phyloP scores from a whole-genome alignment of 2,329 filamentous ascomycete species.

The Aspergillus sp. region DNA sequence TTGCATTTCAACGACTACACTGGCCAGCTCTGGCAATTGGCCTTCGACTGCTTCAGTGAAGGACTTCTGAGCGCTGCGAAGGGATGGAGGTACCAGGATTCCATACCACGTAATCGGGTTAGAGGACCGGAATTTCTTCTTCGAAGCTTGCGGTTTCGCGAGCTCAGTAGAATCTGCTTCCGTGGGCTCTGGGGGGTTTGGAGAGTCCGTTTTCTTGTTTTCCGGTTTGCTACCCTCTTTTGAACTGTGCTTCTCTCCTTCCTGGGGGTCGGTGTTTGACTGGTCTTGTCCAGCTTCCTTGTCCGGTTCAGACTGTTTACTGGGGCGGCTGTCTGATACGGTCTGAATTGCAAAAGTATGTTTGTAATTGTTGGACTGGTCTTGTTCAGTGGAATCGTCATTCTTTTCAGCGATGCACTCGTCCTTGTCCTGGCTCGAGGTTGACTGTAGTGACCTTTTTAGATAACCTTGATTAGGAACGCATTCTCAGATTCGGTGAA shows the following conservation, averaged over 20 bases:
- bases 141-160: constrained; percentile 10
- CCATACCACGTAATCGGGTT: constrained; percentile 48
- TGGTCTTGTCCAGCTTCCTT: neutral
- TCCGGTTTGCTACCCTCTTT: neutral
- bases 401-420: neutral
- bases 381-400: neutral
- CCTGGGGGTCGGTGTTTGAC: neutral
- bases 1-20: constrained; percentile 35
- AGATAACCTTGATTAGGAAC: neutral
- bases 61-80: constrained; percentile 40
- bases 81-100: constrained; percentile 40
- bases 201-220: neutral
- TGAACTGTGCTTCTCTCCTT: neutral
- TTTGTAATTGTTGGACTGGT: constrained; percentile 2
- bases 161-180: constrained; percentile 1
- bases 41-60: constrained; percentile 38
- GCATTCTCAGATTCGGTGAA: neutral
- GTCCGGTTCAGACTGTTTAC: constrained; percentile 6
- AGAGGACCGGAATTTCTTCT: constrained; percentile 24
- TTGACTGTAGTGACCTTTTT: constrained; percentile 9
- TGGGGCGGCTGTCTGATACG: neutral
- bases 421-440: neutral
- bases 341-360: constrained; percentile 9
- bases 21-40: constrained; percentile 32
- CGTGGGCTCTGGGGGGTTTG: constrained; percentile 1